Evolutionary conservation across 2,329 filamentous ascomycete species (phyloP).

Genomic region (Aspergillus luchuensis): DNA sequence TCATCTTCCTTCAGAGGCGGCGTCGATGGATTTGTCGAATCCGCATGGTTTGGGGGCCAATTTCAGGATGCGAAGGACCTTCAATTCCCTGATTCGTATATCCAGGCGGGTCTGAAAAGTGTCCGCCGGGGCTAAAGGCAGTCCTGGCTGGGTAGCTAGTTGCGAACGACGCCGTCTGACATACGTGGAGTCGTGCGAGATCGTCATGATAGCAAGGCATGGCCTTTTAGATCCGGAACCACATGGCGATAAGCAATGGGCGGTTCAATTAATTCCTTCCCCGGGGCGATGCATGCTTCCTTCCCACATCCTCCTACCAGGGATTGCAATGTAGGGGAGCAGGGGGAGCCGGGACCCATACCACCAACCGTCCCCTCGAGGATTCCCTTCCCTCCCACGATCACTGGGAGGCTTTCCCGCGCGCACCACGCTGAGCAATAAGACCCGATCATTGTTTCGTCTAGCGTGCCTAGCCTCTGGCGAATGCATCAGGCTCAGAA

Average conservation of each 20-base stretch:
- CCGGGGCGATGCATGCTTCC: conserved; percentile 5
- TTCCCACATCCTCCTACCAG: background rate
- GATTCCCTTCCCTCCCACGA: background rate
- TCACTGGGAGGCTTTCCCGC: background rate
- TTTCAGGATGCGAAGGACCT: conserved; percentile 9
- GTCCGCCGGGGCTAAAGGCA: background rate
- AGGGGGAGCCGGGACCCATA: background rate
- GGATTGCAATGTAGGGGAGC: background rate
- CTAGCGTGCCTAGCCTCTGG: background rate
- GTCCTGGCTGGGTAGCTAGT: conserved; percentile 1
- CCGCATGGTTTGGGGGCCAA: conserved; percentile 20
- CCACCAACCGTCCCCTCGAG: background rate
- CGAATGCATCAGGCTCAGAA: background rate
- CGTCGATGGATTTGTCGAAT: conserved; percentile 1
- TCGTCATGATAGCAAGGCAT: conserved; percentile 20
- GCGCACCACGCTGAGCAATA: background rate
- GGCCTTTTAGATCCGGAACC: conserved; percentile 21
- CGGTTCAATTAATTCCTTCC: conserved; percentile 11
- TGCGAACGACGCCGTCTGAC: conserved; percentile 13
- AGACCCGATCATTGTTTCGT: background rate
- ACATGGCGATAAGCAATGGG: conserved; percentile 27
- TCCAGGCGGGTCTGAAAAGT: conserved; percentile 1
- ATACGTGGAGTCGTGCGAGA: conserved; percentile 23
- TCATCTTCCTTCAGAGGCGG: background rate
- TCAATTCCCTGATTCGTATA: conserved; percentile 16